phyloP scores from a whole-genome alignment of 345 rosid genomes.

The Arabis alpina region DNA sequence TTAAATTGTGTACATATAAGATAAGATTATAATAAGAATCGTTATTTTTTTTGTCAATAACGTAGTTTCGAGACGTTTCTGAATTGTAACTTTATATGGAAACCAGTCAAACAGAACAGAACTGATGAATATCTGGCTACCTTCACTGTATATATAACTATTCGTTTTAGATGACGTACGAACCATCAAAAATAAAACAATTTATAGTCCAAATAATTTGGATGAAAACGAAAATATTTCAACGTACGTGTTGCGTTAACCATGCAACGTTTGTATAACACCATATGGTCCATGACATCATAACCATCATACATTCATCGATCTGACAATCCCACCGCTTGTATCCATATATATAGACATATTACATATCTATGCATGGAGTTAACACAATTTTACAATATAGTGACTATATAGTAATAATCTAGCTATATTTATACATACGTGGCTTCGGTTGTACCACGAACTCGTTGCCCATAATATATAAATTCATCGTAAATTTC shows the following conservation, averaged over 20 bases:
- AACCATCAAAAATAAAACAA: conserved; percentile 2
- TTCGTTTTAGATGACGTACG: conserved; percentile 27
- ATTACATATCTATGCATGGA: background rate
- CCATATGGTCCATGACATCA: conserved; percentile 39
- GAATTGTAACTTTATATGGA: conserved; percentile 25
- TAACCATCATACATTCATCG: conserved; percentile 30
- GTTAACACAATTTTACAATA: conserved; percentile 14
- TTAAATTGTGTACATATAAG: background rate
- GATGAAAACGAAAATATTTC: conserved; percentile 23
- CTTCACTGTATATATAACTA: conserved; percentile 13
- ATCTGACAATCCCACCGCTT: conserved; percentile 39
- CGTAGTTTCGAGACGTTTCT: conserved; percentile 28
- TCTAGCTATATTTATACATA: conserved; percentile 17
- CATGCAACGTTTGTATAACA: conserved; percentile 40
- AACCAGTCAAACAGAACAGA: conserved; percentile 6
- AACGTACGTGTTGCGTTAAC: conserved; percentile 34
- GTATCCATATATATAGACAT: conserved; percentile 10
- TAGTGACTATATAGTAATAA: background rate
- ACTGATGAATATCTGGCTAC: conserved; percentile 18
- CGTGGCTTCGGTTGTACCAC: conserved; percentile 31
- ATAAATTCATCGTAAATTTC: background rate
- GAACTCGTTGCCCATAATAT: conserved; percentile 16
- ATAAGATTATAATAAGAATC: background rate
- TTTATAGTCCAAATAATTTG: conserved; percentile 31
- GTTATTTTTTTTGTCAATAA: background rate